Evolutionary conservation across 1,284 basidiomycete genomes (phyloP).

Genomic region (Pterula multifida): DNA sequence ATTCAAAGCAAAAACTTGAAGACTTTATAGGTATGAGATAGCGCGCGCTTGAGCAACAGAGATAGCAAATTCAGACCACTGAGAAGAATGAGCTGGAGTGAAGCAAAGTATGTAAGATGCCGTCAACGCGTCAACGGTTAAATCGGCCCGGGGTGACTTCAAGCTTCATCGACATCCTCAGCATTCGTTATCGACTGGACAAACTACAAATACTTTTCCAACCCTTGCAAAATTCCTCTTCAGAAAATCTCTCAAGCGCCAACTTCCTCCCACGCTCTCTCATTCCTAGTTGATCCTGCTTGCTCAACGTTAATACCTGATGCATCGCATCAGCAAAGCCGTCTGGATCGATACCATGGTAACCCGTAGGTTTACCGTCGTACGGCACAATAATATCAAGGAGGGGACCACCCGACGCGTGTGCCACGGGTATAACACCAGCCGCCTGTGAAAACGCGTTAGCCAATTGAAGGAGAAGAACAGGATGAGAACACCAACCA

Average conservation of each 20-base stretch:
- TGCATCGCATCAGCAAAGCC: conserved; percentile 58
- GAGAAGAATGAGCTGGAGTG: too few species aligned
- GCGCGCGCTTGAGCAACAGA: too few species aligned
- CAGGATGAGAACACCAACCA: conserved; percentile 43
- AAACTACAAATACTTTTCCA: conserved; percentile 27
- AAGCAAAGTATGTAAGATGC: too few species aligned
- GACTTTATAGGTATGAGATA: too few species aligned
- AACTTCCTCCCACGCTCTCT: conserved; percentile 57
- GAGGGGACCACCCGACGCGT: conserved; percentile 88
- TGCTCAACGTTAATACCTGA: conserved; percentile 12
- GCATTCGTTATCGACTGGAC: too few species aligned
- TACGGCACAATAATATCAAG: conserved; percentile 84
- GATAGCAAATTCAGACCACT: too few species aligned
- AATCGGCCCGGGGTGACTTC: too few species aligned
- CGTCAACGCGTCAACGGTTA: too few species aligned
- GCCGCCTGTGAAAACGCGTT: conserved; percentile 52
- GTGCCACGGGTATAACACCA: conserved; percentile 84
- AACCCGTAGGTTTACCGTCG: conserved; percentile 65
- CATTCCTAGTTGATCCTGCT: conserved; percentile 45
- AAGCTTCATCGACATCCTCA: too few species aligned
- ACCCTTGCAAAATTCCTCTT: conserved; percentile 63
- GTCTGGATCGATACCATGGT: conserved; percentile 62
- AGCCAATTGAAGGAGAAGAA: neutral
- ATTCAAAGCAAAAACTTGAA: too few species aligned
- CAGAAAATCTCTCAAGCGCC: conserved; percentile 66